Percentiles rank a stretch among this genome's conserved stretches.
phyloP scores from a whole-genome alignment of 208 protist genomes.

The Leptomonas pyrrhocoris region DNA sequence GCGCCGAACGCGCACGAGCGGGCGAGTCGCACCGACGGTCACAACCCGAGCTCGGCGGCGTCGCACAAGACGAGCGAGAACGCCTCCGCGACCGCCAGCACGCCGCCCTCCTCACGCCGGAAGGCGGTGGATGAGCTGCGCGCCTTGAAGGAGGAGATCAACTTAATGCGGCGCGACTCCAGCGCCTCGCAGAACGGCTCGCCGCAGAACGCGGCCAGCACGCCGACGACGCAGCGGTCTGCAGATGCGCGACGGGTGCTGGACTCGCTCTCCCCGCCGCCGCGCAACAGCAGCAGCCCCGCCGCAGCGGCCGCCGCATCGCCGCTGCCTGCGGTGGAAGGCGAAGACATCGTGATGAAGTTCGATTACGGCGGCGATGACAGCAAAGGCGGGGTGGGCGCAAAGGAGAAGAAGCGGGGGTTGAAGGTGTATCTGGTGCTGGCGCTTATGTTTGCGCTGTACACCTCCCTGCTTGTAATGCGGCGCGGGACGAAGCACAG shows the following conservation, averaged over 20 bases:
- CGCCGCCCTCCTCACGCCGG: conserved; percentile 3
- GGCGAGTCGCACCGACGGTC: background rate
- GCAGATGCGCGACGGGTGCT: background rate
- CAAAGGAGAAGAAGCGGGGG: conserved; percentile 30
- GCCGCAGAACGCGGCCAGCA: background rate
- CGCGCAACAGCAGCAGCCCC: background rate
- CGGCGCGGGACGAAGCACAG: conserved; percentile 20
- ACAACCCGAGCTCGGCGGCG: background rate
- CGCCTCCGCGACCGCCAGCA: background rate
- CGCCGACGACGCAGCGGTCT: background rate
- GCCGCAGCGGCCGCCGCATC: background rate
- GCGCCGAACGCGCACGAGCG: background rate
- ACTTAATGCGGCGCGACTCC: conserved; percentile 30
- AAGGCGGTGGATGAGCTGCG: conserved; percentile 50
- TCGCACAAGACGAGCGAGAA: background rate
- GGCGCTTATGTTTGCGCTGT: conserved; percentile 42
- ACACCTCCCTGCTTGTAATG: conserved; percentile 29
- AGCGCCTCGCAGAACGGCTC: background rate
- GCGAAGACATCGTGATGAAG: conserved; percentile 25
- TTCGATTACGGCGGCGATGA: conserved; percentile 3
- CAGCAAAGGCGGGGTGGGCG: no score
- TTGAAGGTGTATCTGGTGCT: conserved; percentile 44
- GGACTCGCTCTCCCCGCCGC: background rate
- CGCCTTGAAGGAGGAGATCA: conserved; percentile 46
- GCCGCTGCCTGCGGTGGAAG: background rate